Percentiles rank a stretch among this genome's conserved stretches.
phyloP scores from a whole-genome alignment of 2,329 filamentous ascomycete genomes.

The Basipetospora chlamydospora region DNA sequence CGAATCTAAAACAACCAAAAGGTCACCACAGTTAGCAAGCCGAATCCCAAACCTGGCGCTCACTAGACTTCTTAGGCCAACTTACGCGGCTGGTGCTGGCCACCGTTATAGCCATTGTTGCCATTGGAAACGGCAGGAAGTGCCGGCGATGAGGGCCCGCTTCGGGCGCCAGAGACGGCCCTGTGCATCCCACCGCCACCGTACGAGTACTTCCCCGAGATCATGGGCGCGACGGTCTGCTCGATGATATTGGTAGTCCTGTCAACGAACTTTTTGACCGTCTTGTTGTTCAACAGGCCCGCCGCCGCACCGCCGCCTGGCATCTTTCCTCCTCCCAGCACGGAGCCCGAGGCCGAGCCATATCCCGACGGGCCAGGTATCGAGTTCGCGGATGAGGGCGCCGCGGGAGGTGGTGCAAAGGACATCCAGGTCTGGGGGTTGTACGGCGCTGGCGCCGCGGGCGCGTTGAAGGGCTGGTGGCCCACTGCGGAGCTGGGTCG shows the following conservation, averaged over 20 bases:
- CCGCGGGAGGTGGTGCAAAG: not conserved
- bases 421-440: slow-evolving; percentile 2
- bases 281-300: slow-evolving; percentile 10
- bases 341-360: not conserved
- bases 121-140: no score
- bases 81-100: no score
- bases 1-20: not conserved
- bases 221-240: slow-evolving; percentile 10
- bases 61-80: no score
- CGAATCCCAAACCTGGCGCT: no score
- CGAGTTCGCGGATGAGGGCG: not conserved
- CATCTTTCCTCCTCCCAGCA: no score
- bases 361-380: not conserved
- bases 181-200: no score
- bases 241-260: slow-evolving; percentile 11
- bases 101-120: no score
- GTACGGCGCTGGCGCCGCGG: not conserved
- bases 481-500: slow-evolving; percentile 1
- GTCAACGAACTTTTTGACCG: slow-evolving; percentile 9
- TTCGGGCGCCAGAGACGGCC: no score
- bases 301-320: not conserved
- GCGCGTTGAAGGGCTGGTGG: not conserved
- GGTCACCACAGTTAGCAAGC: no score
- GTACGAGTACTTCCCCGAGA: slow-evolving; percentile 3
- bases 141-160: no score